These are phyloP conservation scores for Neurospora sp. DNA, from an alignment of 495 filamentous ascomycete genomes.

Conservation along the genomic window DNA sequence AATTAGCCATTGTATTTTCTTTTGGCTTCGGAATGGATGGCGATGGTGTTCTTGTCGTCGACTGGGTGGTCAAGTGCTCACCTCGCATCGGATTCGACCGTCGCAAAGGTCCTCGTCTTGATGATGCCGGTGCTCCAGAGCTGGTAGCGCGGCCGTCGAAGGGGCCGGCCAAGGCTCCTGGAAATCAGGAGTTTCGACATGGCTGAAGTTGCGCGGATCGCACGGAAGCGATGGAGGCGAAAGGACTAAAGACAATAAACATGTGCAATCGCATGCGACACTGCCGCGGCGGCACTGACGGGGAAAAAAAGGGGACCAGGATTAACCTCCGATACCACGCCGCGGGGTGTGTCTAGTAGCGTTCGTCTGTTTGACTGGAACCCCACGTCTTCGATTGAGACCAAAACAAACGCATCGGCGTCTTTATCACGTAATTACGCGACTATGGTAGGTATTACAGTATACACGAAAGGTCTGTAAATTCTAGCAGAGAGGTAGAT, in stretches of 20 bases:
- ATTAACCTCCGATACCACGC: neutral
- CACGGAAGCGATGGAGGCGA: neutral
- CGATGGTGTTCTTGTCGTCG: neutral
- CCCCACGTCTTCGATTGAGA: neutral
- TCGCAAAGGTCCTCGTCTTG: constrained; percentile 24
- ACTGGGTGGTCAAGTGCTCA: constrained; percentile 7
- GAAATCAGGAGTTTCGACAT: constrained; percentile 29
- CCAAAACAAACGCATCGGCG: neutral
- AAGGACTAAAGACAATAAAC: neutral
- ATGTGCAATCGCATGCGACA: neutral
- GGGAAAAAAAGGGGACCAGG: neutral
- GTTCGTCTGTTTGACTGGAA: neutral
- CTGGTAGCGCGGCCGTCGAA: neutral
- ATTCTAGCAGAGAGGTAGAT: neutral
- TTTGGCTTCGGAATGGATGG: neutral
- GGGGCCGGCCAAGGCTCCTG: constrained; percentile 21
- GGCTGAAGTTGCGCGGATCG: neutral
- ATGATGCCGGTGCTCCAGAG: constrained; percentile 2
- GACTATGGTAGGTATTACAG: neutral
- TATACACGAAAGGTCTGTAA: neutral
- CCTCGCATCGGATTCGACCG: constrained; percentile 27
- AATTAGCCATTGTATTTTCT: neutral
- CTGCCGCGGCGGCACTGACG: neutral
- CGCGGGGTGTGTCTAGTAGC: neutral
- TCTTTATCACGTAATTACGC: neutral